Percentiles rank a stretch among this genome's conserved stretches.
Conservation (phyloP, 1,139 yeast genomes). For the Saccharomyces pastorianus region DNA sequence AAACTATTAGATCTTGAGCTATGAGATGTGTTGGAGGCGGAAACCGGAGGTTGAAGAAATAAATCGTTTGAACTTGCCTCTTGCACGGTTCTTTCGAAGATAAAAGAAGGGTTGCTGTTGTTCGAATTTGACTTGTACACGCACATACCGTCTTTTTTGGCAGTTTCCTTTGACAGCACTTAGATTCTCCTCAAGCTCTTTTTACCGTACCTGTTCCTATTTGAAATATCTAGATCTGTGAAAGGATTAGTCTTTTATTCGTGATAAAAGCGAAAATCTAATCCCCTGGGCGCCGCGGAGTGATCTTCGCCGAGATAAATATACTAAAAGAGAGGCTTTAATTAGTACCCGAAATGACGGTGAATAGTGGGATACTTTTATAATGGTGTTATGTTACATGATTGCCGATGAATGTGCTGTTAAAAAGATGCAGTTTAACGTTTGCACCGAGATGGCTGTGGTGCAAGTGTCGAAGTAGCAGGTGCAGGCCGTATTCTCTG, state of each 20-base stretch:
- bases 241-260: slow-evolving; percentile 1
- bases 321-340: not conserved
- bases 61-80: not conserved
- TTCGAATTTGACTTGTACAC: not conserved
- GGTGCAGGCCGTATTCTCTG: not conserved
- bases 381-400: not conserved
- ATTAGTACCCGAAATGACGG: not conserved
- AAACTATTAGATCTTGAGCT: not conserved
- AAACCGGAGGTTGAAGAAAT: not conserved
- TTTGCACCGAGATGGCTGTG: not conserved
- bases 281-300: slow-evolving; percentile 1
- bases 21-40: not conserved
- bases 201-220: not conserved
- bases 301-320: not conserved
- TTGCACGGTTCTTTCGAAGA: not conserved
- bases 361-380: not conserved
- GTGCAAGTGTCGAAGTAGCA: not conserved
- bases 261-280: not conserved
- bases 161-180: slow-evolving; percentile 5
- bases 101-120: not conserved
- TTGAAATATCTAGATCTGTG: not conserved
- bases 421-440: not conserved
- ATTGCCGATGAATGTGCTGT: not conserved
- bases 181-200: not conserved
- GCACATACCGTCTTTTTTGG: slow-evolving; percentile 5